A percentile compares a stretch with the other conserved stretches of the same genome.
Evolutionary conservation across 2,329 filamentous ascomycete genomes (phyloP).

Genomic region (Fusarium incarnatum): DNA sequence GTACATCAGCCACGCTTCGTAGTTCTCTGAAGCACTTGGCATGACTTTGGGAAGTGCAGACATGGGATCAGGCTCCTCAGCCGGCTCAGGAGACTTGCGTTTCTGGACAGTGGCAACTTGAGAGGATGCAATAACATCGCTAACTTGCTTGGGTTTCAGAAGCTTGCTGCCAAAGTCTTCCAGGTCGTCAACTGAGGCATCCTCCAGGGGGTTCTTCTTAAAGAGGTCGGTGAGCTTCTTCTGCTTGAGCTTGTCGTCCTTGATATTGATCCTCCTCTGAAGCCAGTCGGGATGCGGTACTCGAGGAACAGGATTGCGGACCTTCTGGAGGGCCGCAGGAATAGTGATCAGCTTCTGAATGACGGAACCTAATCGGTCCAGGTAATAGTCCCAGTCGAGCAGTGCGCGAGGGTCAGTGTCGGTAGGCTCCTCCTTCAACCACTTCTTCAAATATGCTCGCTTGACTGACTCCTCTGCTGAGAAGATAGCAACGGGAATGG

Average conservation of each 20-base stretch:
- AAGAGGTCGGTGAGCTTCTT: slow-evolving; percentile 95
- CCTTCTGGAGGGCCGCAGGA: slow-evolving; percentile 93
- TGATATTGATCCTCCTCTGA: slow-evolving; percentile 90
- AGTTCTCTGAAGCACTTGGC: slow-evolving; percentile 88
- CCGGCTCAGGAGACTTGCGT: slow-evolving; percentile 77
- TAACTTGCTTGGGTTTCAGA: slow-evolving; percentile 71
- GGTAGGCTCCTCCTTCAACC: slow-evolving; percentile 91
- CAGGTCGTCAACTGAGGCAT: slow-evolving; percentile 77
- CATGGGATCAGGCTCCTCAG: slow-evolving; percentile 79
- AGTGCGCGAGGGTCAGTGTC: slow-evolving; percentile 91
- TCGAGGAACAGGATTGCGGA: slow-evolving; percentile 92
- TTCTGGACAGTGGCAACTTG: slow-evolving; percentile 67
- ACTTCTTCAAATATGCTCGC: slow-evolving; percentile 89
- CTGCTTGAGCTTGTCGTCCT: slow-evolving; percentile 98
- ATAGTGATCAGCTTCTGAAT: slow-evolving; percentile 99
- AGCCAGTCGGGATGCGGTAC: slow-evolving; percentile 98
- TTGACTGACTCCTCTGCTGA: slow-evolving; percentile 92
- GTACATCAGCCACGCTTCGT: slow-evolving; percentile 87
- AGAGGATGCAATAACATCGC: slow-evolving; percentile 67
- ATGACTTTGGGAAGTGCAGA: slow-evolving; percentile 83
- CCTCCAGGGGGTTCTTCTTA: slow-evolving; percentile 75
- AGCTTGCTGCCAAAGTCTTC: slow-evolving; percentile 83
- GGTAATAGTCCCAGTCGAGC: slow-evolving; percentile 97
- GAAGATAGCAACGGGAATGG: slow-evolving; percentile 96
- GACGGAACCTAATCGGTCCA: slow-evolving; percentile 93